These are phyloP conservation scores for Jatropha multifida DNA, from an alignment of 441 rosid genomes.

Conservation along the genomic window DNA sequence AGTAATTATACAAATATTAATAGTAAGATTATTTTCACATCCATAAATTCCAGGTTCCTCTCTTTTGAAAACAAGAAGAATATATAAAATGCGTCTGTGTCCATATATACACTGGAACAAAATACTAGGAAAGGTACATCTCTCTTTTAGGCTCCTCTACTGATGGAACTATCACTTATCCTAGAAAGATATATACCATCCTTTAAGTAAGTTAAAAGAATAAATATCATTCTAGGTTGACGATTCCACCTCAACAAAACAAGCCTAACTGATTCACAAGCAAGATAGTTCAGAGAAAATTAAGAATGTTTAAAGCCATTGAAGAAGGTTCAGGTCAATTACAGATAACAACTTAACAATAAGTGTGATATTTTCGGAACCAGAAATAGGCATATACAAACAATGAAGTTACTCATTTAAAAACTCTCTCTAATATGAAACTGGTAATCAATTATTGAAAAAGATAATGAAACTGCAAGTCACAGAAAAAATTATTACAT, in stretches of 20 bases:
- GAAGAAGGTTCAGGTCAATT: constrained; percentile 6
- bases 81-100: neutral
- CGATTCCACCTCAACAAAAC: neutral
- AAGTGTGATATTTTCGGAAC: neutral
- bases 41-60: neutral
- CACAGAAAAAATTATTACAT: constrained; percentile 44
- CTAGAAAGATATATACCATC: neutral
- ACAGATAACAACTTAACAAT: neutral
- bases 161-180: neutral
- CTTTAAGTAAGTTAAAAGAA: neutral
- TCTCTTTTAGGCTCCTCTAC: neutral
- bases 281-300: constrained; percentile 8
- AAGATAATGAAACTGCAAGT: neutral
- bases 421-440: constrained; percentile 1
- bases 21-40: neutral
- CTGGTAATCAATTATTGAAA: neutral
- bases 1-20: neutral
- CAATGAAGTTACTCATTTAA: constrained; percentile 3
- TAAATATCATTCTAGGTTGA: neutral
- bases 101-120: neutral
- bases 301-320: neutral
- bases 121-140: neutral
- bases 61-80: neutral
- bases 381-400: neutral
- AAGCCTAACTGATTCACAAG: neutral